Evolutionary conservation across 257 asterid species (phyloP).

Genomic region (Asclepias syriaca): DNA sequence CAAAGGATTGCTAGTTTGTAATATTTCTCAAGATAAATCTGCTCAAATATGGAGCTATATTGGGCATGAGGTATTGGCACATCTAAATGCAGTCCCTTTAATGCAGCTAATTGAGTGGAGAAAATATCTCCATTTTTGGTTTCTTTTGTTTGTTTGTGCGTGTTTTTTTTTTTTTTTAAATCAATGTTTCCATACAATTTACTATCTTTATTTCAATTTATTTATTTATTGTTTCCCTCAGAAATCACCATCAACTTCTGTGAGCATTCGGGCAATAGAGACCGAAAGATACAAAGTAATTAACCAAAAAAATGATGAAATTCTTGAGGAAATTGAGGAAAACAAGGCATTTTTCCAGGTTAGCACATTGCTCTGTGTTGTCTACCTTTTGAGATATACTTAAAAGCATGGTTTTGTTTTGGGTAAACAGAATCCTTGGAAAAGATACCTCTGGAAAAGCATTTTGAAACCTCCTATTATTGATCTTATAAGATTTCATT

Average conservation of each 20-base stretch:
- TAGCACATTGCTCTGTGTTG: constrained; percentile 11
- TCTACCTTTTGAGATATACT: not conserved
- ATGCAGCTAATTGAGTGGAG: constrained; percentile 1
- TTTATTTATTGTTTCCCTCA: constrained; percentile 19
- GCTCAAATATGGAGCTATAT: constrained; percentile 80
- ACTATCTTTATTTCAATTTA: not conserved
- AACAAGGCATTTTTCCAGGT: constrained; percentile 97
- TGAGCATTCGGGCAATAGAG: constrained; percentile 82
- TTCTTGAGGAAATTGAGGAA: constrained; percentile 96
- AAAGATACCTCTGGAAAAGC: not conserved
- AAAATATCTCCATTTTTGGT: no score
- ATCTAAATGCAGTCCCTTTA: not conserved
- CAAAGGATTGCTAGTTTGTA: constrained; percentile 60
- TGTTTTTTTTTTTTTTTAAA: not conserved
- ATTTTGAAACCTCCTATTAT: not conserved
- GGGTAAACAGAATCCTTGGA: not conserved
- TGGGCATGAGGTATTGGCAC: constrained; percentile 64
- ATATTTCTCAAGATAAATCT: constrained; percentile 47
- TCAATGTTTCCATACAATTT: not conserved
- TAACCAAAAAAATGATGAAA: constrained; percentile 58
- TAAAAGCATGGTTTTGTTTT: not conserved
- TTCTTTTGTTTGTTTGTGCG: not conserved
- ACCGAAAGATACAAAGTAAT: constrained; percentile 69
- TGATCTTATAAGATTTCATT: not conserved
- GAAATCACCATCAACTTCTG: constrained; percentile 65